Evolutionary conservation across 345 rosid genomes (phyloP).

Genomic region (Fremontodendron californicum): DNA sequence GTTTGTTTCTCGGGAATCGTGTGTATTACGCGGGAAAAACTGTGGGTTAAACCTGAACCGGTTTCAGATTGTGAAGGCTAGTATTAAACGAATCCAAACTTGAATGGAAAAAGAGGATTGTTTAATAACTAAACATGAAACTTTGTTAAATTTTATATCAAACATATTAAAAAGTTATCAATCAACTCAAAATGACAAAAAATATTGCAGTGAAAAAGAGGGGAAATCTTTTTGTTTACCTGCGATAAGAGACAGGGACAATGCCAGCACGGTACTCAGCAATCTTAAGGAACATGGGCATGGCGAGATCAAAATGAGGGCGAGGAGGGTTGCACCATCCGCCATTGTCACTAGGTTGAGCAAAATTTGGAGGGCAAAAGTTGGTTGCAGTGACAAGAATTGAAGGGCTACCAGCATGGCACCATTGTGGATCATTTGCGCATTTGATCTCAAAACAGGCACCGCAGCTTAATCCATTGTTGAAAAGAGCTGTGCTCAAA

Average conservation of each 20-base stretch:
- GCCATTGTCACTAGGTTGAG: constrained; percentile 52
- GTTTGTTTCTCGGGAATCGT: constrained; percentile 7
- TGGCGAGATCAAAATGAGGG: constrained; percentile 64
- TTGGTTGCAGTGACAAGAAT: constrained; percentile 63
- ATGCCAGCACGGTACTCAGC: constrained; percentile 71
- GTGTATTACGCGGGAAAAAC: too few species aligned
- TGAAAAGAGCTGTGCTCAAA: constrained; percentile 66
- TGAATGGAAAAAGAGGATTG: background rate
- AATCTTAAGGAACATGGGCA: constrained; percentile 71
- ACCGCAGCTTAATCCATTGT: constrained; percentile 59
- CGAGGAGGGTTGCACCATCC: constrained; percentile 97
- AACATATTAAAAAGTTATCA: too few species aligned
- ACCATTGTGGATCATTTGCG: constrained; percentile 48
- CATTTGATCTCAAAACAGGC: constrained; percentile 63
- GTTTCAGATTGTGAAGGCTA: background rate
- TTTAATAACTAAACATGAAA: too few species aligned
- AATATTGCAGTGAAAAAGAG: too few species aligned
- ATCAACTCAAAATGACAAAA: too few species aligned
- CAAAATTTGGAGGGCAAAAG: constrained; percentile 65
- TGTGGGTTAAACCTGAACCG: background rate
- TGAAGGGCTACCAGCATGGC: constrained; percentile 62
- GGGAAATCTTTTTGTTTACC: constrained; percentile 26
- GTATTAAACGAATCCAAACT: too few species aligned
- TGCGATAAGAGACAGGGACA: constrained; percentile 59
- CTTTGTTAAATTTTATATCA: too few species aligned